Base-by-base conservation (phyloP, 2,329 filamentous ascomycete species). In the Periglandula ipomoeae region DNA sequence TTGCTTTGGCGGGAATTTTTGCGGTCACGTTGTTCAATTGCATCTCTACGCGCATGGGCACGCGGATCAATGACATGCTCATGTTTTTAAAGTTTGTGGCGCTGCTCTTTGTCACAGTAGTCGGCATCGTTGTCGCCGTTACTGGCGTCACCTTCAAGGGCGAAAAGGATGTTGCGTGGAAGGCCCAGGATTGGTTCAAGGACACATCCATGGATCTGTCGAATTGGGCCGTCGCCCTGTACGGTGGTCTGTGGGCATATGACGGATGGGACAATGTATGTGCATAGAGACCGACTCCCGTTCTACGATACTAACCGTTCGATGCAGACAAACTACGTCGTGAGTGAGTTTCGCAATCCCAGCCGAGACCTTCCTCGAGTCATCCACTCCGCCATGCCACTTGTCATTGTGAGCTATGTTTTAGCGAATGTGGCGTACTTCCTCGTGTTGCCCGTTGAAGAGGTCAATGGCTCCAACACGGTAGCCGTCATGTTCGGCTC, bases 261-360 rank as follows among this genome's bases (percentile, higher is more conserved):
- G 93, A 98, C 63, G 93, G 93, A 26, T 98, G 93, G 93, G 93
- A 98, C 64, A 98, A 98, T 65, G 89, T 93, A 70, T 71, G 85
- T 74, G 10, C n/a, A 19, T 19, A 5, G 4, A 2, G 22, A 10
- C 4, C 9, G 9, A 4, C 3, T 30, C 15, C 11, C 11, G n/a
- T 30, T 13, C 67, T 54, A 20, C 15, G 3, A 6, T 4, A 11
- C 32, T 39, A 4, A 46, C 20, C 17, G 20, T 24, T 35, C 22
- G 34, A 9, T 38, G 8, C 54, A 93, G 88, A 95, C 91, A 53
- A 98, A 96, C 68, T 98, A 96, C 61, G 93, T 98, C 6, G 89
- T 94, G 1, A 93, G 90, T 58, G 93, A 98, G 68, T 97, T 98
- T 71, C 86, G 89, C 59, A 90, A 96, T 61, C 89, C 93, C 1